Conservation (phyloP, 495 filamentous ascomycete species). For the Aspergillus cristatus region DNA sequence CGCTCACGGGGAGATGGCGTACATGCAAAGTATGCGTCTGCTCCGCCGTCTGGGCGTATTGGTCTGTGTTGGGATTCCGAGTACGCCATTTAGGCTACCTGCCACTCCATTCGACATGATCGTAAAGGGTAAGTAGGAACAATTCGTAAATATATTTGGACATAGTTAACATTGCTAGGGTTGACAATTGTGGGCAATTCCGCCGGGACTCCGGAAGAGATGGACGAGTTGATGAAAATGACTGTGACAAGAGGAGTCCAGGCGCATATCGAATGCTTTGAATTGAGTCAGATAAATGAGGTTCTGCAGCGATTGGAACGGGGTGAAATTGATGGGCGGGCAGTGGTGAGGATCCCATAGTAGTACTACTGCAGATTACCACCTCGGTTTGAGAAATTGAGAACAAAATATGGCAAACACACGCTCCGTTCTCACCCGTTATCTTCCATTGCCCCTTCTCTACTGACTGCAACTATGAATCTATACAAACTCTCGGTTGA, state of each 20-base stretch:
- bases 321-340: constrained; percentile 34
- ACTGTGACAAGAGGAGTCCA: constrained; percentile 29
- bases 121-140: constrained; percentile 19
- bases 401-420: no score
- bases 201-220: constrained; percentile 29
- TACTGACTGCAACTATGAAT: no score
- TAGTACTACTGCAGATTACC: no score
- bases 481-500: neutral
- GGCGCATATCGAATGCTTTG: constrained; percentile 31
- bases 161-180: constrained; percentile 10
- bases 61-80: constrained; percentile 38
- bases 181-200: constrained; percentile 34
- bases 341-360: constrained; percentile 31
- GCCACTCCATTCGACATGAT: constrained; percentile 38
- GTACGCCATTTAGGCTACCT: constrained; percentile 25
- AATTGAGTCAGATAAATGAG: constrained; percentile 31
- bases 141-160: no score
- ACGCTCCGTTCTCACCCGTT: no score
- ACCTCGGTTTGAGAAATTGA: no score
- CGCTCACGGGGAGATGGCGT: constrained; percentile 30
- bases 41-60: constrained; percentile 31
- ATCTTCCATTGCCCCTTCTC: no score
- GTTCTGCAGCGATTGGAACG: constrained; percentile 29
- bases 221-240: constrained; percentile 33
- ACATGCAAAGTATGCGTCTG: constrained; percentile 30